Evolutionary conservation across 139 green algal genomes (phyloP).

Genomic region (Chlorella vulgaris): DNA sequence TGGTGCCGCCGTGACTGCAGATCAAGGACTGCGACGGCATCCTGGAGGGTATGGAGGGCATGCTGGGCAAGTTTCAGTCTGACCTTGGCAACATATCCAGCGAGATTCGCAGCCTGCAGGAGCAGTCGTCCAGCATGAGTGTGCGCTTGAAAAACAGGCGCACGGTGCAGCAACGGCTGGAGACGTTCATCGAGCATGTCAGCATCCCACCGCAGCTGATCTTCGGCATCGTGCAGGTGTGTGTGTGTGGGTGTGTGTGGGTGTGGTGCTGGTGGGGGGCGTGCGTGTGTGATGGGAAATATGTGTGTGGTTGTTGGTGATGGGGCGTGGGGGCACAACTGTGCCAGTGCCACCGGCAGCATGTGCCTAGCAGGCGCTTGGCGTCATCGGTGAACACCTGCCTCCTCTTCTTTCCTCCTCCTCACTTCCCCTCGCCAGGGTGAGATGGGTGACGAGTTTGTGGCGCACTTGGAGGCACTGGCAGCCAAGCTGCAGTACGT

Average conservation of each 20-base stretch:
- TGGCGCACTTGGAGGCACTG: constrained; percentile 71
- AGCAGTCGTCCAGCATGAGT: constrained; percentile 84
- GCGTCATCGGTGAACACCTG: too few relatives aligned
- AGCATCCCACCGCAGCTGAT: constrained; percentile 87
- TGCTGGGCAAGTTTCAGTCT: constrained; percentile 87
- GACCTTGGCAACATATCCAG: constrained; percentile 79
- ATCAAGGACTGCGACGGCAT: constrained; percentile 92
- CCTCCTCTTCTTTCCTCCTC: too few relatives aligned
- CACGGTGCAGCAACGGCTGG: constrained; percentile 68
- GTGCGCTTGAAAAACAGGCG: constrained; percentile 88
- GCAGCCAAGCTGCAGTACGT: constrained; percentile 82
- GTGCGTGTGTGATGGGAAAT: background rate
- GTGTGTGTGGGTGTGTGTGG: background rate
- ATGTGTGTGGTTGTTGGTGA: background rate
- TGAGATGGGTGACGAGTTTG: constrained; percentile 81
- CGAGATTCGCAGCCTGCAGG: constrained; percentile 87
- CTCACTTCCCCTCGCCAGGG: too few relatives aligned
- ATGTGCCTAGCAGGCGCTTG: too few relatives aligned
- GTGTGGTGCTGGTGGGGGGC: background rate
- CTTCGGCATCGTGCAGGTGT: constrained; percentile 71
- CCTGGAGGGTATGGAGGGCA: constrained; percentile 86
- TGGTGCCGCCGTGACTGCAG: constrained; percentile 40
- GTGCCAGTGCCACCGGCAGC: too few relatives aligned
- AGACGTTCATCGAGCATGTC: constrained; percentile 85
- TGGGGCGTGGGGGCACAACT: too few relatives aligned